Evolutionary conservation across 2,329 filamentous ascomycete species (phyloP).

Genomic region (Verticillium dahliae): DNA sequence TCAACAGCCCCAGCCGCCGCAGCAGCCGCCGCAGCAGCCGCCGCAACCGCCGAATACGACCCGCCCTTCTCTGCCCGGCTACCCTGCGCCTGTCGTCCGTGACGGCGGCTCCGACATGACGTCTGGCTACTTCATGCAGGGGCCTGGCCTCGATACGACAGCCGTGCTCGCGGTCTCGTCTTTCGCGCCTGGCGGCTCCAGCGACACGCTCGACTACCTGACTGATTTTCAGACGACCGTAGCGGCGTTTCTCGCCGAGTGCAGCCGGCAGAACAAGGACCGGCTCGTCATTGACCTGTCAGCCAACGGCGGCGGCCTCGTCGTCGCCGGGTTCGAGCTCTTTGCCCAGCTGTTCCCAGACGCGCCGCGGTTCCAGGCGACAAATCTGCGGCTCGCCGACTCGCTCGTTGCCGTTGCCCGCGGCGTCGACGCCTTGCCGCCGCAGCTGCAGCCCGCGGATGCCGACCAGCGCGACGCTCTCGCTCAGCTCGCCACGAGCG

Average conservation of each 20-base stretch:
- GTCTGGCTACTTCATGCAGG: constrained; percentile 26
- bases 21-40: neutral
- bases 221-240: constrained; percentile 23
- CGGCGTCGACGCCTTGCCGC: constrained; percentile 22
- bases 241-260: constrained; percentile 15
- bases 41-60: neutral
- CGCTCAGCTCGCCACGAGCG: constrained; percentile 37
- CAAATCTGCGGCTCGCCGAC: constrained; percentile 43
- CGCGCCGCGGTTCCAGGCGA: constrained; percentile 38
- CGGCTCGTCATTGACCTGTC: constrained; percentile 55
- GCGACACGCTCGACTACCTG: constrained; percentile 16
- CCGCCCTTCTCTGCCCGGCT: constrained; percentile 15
- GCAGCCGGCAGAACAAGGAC: constrained; percentile 43
- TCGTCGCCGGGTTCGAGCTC: constrained; percentile 55
- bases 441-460: constrained; percentile 20
- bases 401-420: constrained; percentile 35
- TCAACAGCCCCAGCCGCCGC: neutral
- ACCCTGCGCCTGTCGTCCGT: constrained; percentile 22
- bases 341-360: constrained; percentile 53
- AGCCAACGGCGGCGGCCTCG: constrained; percentile 51
- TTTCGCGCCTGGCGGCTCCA: constrained; percentile 15
- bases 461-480: constrained; percentile 22
- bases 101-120: constrained; percentile 19
- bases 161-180: constrained; percentile 21
- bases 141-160: constrained; percentile 24